These are phyloP conservation scores for Wickerhamomyces alni DNA, from an alignment of 805 yeast genomes.

Conservation along the genomic window DNA sequence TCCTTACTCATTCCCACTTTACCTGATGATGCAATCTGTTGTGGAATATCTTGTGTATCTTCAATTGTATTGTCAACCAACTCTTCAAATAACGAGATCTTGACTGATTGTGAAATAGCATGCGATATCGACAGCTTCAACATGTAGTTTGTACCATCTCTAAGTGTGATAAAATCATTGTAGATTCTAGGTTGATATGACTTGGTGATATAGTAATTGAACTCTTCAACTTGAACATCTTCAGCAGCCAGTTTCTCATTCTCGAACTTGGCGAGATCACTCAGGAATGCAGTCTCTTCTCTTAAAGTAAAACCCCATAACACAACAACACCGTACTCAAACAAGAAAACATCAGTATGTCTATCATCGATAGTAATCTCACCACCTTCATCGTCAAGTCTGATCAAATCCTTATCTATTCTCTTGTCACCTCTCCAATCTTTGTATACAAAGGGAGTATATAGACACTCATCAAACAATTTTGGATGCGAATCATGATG, in stretches of 20 bases:
- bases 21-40: slow-evolving; percentile 90
- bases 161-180: slow-evolving; percentile 87
- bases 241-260: slow-evolving; percentile 86
- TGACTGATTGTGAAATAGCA: slow-evolving; percentile 93
- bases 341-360: slow-evolving; percentile 75
- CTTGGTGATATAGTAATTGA: slow-evolving; percentile 89
- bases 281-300: slow-evolving; percentile 77
- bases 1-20: slow-evolving; percentile 91
- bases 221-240: slow-evolving; percentile 91
- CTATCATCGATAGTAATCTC: slow-evolving; percentile 82
- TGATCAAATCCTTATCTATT: slow-evolving; percentile 42
- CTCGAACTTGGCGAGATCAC: slow-evolving; percentile 85
- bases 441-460: slow-evolving; percentile 80
- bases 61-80: slow-evolving; percentile 94
- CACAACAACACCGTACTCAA: slow-evolving; percentile 96
- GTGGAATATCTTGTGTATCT: slow-evolving; percentile 96
- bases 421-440: slow-evolving; percentile 63
- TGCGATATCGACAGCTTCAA: slow-evolving; percentile 88
- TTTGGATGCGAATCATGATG: slow-evolving; percentile 77
- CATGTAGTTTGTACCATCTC: slow-evolving; percentile 89
- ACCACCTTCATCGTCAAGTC: slow-evolving; percentile 92
- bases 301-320: slow-evolving; percentile 89
- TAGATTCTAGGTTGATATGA: slow-evolving; percentile 93
- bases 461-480: slow-evolving; percentile 89
- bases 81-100: slow-evolving; percentile 92